Conservation (phyloP, 768 basidiomycete genomes). For the Pleurotus pulmonarius region DNA sequence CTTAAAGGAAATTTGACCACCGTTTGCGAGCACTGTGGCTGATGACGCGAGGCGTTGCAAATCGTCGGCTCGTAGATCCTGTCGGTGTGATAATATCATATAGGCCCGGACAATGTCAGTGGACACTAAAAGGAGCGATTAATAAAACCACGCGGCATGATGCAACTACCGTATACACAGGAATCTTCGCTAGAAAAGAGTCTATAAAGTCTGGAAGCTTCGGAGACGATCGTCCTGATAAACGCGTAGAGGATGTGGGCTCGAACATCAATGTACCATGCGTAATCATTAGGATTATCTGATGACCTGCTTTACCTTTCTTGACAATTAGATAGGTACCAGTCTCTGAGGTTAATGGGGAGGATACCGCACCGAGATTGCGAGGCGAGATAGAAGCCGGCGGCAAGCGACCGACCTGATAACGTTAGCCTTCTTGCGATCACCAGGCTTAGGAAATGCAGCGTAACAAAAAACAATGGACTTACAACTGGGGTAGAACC, state of each 20-base stretch:
- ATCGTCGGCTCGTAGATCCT: too few relatives aligned
- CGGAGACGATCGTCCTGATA: neutral
- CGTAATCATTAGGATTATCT: slow-evolving; percentile 7
- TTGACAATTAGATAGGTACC: slow-evolving; percentile 3
- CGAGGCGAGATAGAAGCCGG: slow-evolving; percentile 3
- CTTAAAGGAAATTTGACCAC: neutral
- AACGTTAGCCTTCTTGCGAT: slow-evolving; percentile 5
- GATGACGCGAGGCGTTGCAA: too few relatives aligned
- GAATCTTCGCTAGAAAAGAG: too few relatives aligned
- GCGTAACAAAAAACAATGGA: neutral
- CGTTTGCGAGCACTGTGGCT: too few relatives aligned
- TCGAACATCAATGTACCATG: slow-evolving; percentile 1
- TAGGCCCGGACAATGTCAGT: too few relatives aligned
- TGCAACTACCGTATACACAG: too few relatives aligned
- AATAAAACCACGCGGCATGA: too few relatives aligned
- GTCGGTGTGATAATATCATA: too few relatives aligned
- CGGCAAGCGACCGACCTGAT: slow-evolving; percentile 7
- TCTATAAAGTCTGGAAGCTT: too few relatives aligned
- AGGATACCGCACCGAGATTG: slow-evolving; percentile 1
- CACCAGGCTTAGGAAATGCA: neutral
- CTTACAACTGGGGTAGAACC: too few relatives aligned
- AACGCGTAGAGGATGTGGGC: neutral
- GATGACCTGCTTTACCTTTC: slow-evolving; percentile 1
- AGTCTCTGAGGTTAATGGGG: slow-evolving; percentile 1
- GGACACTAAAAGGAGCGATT: too few relatives aligned